phyloP scores from a whole-genome alignment of 352 stramenopile genomes.

The Thalassiosira allenii region DNA sequence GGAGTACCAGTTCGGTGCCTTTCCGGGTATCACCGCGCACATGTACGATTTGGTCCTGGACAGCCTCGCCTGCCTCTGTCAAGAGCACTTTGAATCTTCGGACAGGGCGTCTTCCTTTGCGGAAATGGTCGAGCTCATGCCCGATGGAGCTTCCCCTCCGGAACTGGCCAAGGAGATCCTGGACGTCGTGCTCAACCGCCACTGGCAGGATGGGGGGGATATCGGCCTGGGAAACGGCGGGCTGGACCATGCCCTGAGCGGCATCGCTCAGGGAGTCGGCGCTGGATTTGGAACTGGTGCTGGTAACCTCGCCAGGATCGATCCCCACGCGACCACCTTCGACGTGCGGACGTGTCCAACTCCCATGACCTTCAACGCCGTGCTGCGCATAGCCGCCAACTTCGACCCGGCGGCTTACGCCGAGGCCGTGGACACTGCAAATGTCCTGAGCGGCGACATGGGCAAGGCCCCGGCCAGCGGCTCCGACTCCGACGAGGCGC shows the following conservation, averaged over 20 bases:
- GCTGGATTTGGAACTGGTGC: slow-evolving; percentile 41
- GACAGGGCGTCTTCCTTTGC: slow-evolving; percentile 13
- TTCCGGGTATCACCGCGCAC: slow-evolving; percentile 48
- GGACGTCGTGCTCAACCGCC: slow-evolving; percentile 32
- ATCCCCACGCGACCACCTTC: slow-evolving; percentile 26
- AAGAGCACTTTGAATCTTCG: slow-evolving; percentile 27
- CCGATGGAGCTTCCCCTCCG: slow-evolving; percentile 18
- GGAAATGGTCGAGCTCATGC: slow-evolving; percentile 48
- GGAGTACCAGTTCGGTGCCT: slow-evolving; percentile 56
- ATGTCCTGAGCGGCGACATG: slow-evolving; percentile 28
- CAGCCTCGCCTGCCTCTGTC: slow-evolving; percentile 46
- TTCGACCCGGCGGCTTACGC: slow-evolving; percentile 52
- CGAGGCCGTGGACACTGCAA: slow-evolving; percentile 32
- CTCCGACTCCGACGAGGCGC: slow-evolving; percentile 4
- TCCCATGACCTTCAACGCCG: slow-evolving; percentile 64
- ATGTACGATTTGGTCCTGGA: slow-evolving; percentile 67
- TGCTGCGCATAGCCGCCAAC: slow-evolving; percentile 53
- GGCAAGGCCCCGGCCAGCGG: slow-evolving; percentile 2
- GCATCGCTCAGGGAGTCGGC: slow-evolving; percentile 39
- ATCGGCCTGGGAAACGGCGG: slow-evolving; percentile 28
- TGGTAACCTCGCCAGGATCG: slow-evolving; percentile 29
- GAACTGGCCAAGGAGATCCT: slow-evolving; percentile 50
- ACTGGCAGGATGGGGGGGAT: slow-evolving; percentile 59
- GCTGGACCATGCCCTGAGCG: slow-evolving; percentile 3
- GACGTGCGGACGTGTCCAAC: slow-evolving; percentile 62